Percentiles rank a stretch among this genome's conserved stretches.
Conservation (phyloP, 371 early-diverging fungal species). For the Mortierella sp. region DNA sequence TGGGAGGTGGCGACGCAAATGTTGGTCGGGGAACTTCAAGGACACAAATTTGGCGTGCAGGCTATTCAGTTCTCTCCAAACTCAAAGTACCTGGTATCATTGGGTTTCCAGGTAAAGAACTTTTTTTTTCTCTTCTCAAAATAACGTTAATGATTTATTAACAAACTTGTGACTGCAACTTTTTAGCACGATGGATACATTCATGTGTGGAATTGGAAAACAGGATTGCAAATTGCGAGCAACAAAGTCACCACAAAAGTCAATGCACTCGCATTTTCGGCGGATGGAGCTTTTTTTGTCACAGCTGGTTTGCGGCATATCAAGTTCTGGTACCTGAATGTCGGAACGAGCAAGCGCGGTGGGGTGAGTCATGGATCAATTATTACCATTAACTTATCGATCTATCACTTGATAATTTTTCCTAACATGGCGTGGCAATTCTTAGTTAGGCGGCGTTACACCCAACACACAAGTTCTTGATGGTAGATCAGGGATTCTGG, state of each 20-base stretch:
- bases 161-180: too few species aligned
- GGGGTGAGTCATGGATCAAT: not conserved
- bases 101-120: conserved; percentile 80
- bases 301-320: conserved; percentile 86
- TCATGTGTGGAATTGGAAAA: conserved; percentile 88
- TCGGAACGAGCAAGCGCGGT: conserved; percentile 30
- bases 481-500: conserved; percentile 78
- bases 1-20: conserved; percentile 74
- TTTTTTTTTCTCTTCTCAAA: too few species aligned
- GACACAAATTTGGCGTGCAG: conserved; percentile 87
- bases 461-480: conserved; percentile 71
- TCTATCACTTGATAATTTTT: too few species aligned
- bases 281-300: conserved; percentile 78
- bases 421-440: not conserved
- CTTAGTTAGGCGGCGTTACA: conserved; percentile 16
- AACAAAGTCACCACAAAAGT: conserved; percentile 77
- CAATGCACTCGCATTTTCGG: conserved; percentile 72
- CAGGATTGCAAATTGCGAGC: conserved; percentile 73
- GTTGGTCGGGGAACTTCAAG: conserved; percentile 74
- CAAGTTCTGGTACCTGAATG: conserved; percentile 86
- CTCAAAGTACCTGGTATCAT: conserved; percentile 77
- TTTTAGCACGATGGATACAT: conserved; percentile 85
- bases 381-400: too few species aligned
- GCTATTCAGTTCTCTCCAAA: conserved; percentile 83
- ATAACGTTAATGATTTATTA: too few species aligned